Percentiles rank a stretch among this genome's conserved stretches.
phyloP scores from a whole-genome alignment of 2,329 filamentous ascomycete species.

The Malbranchea zuffiana region DNA sequence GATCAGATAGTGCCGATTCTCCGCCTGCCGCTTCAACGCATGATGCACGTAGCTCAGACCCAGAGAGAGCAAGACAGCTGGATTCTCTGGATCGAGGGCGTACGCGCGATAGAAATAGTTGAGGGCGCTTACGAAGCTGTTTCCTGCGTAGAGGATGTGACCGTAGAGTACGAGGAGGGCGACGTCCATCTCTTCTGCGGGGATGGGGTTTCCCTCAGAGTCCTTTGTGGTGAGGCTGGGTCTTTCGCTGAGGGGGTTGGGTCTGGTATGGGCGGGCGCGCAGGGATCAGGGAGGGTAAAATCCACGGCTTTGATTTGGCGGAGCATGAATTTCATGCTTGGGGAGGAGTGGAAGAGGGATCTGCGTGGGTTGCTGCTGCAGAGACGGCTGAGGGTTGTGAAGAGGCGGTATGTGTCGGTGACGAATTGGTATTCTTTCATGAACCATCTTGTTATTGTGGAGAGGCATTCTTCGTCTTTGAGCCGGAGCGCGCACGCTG shows the following conservation, averaged over 20 bases:
- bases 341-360: conserved; percentile 64
- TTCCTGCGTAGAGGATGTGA: conserved; percentile 75
- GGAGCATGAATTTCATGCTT: conserved; percentile 79
- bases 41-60: conserved; percentile 80
- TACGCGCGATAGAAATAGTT: conserved; percentile 77
- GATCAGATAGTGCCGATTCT: conserved; percentile 80
- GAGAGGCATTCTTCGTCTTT: conserved; percentile 68
- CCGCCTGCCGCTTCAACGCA: conserved; percentile 75
- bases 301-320: conserved; percentile 86
- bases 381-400: conserved; percentile 63
- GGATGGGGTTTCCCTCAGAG: conserved; percentile 27
- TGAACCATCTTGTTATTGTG: conserved; percentile 67
- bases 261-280: conserved; percentile 27
- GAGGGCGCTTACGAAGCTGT: conserved; percentile 70
- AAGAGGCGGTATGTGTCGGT: conserved; percentile 79
- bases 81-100: conserved; percentile 62
- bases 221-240: conserved; percentile 31
- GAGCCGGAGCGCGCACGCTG: conserved; percentile 69
- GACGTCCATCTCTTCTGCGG: conserved; percentile 53
- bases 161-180: conserved; percentile 80
- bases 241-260: conserved; percentile 35
- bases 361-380: conserved; percentile 53
- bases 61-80: conserved; percentile 68
- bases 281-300: conserved; percentile 48
- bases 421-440: conserved; percentile 67